These are phyloP conservation scores for Tetrastigma voinierianum DNA, from an alignment of 164 flowering plant species.

Conservation along the genomic window DNA sequence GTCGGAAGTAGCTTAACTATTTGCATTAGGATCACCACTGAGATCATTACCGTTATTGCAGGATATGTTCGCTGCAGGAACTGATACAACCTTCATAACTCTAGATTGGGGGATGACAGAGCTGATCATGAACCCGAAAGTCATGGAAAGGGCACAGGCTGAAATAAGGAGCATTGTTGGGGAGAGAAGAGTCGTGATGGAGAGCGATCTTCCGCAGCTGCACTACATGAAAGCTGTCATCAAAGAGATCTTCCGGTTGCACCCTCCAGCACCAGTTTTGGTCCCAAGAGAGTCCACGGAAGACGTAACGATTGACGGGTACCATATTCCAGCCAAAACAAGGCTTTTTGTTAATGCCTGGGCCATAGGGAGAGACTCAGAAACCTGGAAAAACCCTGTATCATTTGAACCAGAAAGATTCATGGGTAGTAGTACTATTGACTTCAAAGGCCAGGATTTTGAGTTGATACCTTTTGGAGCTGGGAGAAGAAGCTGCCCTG, in stretches of 20 bases:
- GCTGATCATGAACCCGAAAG: constrained; percentile 44
- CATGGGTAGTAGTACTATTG: constrained; percentile 29
- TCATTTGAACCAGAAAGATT: constrained; percentile 55
- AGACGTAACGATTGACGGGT: constrained; percentile 35
- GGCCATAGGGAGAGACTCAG: constrained; percentile 55
- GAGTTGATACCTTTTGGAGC: constrained; percentile 54
- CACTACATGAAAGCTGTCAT: constrained; percentile 46
- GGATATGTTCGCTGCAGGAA: constrained; percentile 69
- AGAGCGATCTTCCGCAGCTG: constrained; percentile 36
- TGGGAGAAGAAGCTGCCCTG: constrained; percentile 55
- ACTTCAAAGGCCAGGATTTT: constrained; percentile 44
- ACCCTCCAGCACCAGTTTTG: constrained; percentile 48
- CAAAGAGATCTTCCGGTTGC: constrained; percentile 53
- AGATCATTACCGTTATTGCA: constrained; percentile 18
- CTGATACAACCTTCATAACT: constrained; percentile 50
- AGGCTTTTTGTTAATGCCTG: constrained; percentile 46
- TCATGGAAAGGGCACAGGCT: constrained; percentile 38
- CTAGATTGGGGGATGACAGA: constrained; percentile 68
- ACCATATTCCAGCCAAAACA: constrained; percentile 43
- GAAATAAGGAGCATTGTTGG: constrained; percentile 43
- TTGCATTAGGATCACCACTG: not conserved
- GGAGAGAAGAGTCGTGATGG: constrained; percentile 28
- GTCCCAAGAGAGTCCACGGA: constrained; percentile 54
- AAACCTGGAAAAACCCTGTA: constrained; percentile 46
- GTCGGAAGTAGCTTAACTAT: not conserved